These are phyloP conservation scores for Nemania bipapillata DNA, from an alignment of 2,329 filamentous ascomycete genomes.

Conservation along the genomic window DNA sequence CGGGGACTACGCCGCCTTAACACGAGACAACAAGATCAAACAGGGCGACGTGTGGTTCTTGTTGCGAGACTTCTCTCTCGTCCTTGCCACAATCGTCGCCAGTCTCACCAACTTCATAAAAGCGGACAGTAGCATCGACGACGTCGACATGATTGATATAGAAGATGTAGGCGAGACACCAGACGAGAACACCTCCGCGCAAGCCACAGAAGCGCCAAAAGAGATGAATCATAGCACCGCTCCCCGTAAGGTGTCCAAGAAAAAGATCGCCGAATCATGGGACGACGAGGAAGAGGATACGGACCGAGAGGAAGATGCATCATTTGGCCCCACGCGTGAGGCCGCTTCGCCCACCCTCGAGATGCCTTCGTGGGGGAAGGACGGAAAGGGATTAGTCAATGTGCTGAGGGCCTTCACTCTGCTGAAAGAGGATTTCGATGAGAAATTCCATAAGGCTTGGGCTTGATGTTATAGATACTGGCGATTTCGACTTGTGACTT, in stretches of 20 bases:
- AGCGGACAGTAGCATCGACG: slow-evolving; percentile 58
- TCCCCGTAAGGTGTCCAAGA: slow-evolving; percentile 50
- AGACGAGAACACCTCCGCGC: slow-evolving; percentile 42
- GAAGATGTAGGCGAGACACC: slow-evolving; percentile 48
- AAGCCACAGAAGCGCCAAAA: background rate
- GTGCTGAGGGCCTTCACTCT: slow-evolving; percentile 69
- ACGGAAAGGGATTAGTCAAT: slow-evolving; percentile 61
- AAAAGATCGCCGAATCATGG: slow-evolving; percentile 62
- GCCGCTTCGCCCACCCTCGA: background rate
- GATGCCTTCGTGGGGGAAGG: slow-evolving; percentile 44
- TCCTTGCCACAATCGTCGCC: slow-evolving; percentile 77
- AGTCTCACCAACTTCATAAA: slow-evolving; percentile 69
- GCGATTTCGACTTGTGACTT: background rate
- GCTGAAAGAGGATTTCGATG: slow-evolving; percentile 69
- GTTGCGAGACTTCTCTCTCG: slow-evolving; percentile 68
- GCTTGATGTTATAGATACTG: slow-evolving; percentile 55
- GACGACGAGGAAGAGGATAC: slow-evolving; percentile 53
- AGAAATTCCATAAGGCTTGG: slow-evolving; percentile 72
- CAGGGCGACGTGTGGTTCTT: slow-evolving; percentile 76
- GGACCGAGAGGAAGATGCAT: background rate
- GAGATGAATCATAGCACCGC: background rate
- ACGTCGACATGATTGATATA: slow-evolving; percentile 59
- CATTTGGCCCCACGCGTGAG: background rate
- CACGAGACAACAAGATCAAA: slow-evolving; percentile 73
- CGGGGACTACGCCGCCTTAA: slow-evolving; percentile 70